Evolutionary conservation across 2,329 filamentous ascomycete genomes (phyloP).

Genomic region (Lachnellula hyalina): DNA sequence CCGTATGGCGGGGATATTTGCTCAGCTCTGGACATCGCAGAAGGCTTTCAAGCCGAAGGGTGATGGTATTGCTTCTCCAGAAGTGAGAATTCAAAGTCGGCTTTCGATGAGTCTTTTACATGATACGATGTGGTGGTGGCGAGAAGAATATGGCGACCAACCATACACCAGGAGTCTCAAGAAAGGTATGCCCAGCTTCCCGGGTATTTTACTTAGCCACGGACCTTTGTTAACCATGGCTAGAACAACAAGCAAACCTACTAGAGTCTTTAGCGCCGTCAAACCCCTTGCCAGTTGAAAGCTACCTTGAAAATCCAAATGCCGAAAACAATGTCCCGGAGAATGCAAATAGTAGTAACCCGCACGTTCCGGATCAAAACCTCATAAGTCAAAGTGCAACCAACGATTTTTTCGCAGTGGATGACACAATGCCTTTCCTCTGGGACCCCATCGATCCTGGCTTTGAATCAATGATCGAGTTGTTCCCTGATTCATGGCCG

Average conservation of each 20-base stretch:
- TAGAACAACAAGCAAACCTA: slow-evolving; percentile 3
- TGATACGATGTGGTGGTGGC: slow-evolving; percentile 12
- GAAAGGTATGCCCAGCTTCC: not conserved
- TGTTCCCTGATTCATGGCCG: slow-evolving; percentile 14
- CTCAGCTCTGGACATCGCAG: slow-evolving; percentile 10
- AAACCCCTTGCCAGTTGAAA: not conserved
- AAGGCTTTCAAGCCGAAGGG: slow-evolving; percentile 3
- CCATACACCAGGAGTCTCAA: slow-evolving; percentile 3
- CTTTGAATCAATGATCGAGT: slow-evolving; percentile 13
- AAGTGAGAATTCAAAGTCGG: slow-evolving; percentile 9
- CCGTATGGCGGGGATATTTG: slow-evolving; percentile 9
- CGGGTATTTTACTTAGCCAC: not conserved
- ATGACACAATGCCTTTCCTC: slow-evolving; percentile 6
- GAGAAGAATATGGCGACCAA: slow-evolving; percentile 10
- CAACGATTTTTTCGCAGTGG: slow-evolving; percentile 5
- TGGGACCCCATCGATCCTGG: slow-evolving; percentile 11
- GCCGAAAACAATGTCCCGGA: not conserved
- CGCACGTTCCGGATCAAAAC: not conserved
- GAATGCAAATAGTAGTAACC: not conserved
- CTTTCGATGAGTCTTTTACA: slow-evolving; percentile 12
- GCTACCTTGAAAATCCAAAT: not conserved
- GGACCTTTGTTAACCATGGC: not conserved
- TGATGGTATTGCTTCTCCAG: not conserved
- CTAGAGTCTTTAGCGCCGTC: not conserved
- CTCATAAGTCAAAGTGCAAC: not conserved